Evolutionary conservation across 2,329 filamentous ascomycete species (phyloP), one percentile per base, ranked within the genome.

Genomic region (Fusarium sp.): DNA sequence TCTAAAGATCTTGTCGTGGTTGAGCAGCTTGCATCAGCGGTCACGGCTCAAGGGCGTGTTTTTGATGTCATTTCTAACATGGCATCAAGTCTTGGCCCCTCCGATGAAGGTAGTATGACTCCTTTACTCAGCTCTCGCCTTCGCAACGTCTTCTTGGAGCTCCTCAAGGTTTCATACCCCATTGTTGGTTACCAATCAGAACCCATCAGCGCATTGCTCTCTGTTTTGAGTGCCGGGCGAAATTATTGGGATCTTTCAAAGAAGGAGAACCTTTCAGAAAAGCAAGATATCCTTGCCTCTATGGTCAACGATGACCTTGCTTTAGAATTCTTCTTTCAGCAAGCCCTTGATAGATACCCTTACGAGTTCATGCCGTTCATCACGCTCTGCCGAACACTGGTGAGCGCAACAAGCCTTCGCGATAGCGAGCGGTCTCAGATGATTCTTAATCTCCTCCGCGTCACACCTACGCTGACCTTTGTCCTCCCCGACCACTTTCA

Each of bases 321-420:
- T 20, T 84, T 91, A 75, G 84, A 84, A 24, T 83, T 82, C 53
- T 89, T 86, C 67, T 88, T 97, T 32, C 83, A 88, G 52, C 88
- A 92, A 77, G 90, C 95, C 9, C 86, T 91, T 45, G 87, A 88
- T 65, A 90, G 95, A 59, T 98, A 94, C 77, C 95, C 95, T 0
- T 95, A 93, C 79, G 95, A 98, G 80, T 90, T 93, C 49, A 80
- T 90, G 5, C 94, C 95, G 1, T 93, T 97, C 74, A 81, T 97
- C 65, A 89, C 87, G 56, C 82, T 97, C 42, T 91, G 90, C 76
- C 90, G 89, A 59, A 88, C 87, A 42, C 81, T 97, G 18, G 87
- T 76, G 38, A 82, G 79, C 44, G 77, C 80, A 14, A 75, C 77
- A 4, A 76, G 73, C 46, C 66, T 78, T 8, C 55, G 61, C 6